Conservation (phyloP, 208 protist genomes). For the Plasmodiophora brassicae region DNA sequence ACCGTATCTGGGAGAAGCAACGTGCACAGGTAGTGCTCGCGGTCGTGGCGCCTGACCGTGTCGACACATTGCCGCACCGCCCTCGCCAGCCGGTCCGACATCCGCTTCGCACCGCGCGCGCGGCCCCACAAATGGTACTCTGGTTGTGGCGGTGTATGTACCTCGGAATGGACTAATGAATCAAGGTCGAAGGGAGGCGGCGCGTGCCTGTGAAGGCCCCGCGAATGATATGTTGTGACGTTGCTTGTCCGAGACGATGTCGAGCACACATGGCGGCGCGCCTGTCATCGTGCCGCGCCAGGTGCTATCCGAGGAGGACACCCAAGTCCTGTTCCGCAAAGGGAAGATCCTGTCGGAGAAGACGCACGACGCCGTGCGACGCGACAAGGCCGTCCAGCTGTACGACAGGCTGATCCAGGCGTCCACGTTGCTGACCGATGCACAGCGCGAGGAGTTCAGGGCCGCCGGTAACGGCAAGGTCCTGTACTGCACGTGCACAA, state of each 20-base stretch:
- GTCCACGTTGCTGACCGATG: not conserved
- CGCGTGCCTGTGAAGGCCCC: too few species aligned
- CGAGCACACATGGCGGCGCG: too few species aligned
- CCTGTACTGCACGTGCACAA: slow-evolving; percentile 16
- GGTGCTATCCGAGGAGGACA: not conserved
- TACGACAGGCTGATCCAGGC: not conserved
- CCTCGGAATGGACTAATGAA: too few species aligned
- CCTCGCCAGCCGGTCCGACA: too few species aligned
- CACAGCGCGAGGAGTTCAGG: not conserved
- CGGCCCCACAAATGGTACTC: too few species aligned
- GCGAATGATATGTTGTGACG: too few species aligned
- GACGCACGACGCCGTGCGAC: not conserved
- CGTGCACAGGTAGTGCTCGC: not conserved
- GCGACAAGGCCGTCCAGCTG: not conserved
- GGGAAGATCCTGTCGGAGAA: not conserved
- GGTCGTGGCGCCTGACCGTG: not conserved
- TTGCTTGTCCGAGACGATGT: too few species aligned
- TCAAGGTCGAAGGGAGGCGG: too few species aligned
- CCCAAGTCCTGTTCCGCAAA: not conserved
- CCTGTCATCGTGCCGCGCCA: too few species aligned
- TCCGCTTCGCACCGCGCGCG: too few species aligned
- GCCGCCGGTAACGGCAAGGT: not conserved
- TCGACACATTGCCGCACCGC: not conserved
- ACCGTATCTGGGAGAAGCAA: not conserved
- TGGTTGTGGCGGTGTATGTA: too few species aligned